These are phyloP conservation scores for Peribolospora kevripleyi DNA, from an alignment of 768 basidiomycete genomes.

Conservation along the genomic window DNA sequence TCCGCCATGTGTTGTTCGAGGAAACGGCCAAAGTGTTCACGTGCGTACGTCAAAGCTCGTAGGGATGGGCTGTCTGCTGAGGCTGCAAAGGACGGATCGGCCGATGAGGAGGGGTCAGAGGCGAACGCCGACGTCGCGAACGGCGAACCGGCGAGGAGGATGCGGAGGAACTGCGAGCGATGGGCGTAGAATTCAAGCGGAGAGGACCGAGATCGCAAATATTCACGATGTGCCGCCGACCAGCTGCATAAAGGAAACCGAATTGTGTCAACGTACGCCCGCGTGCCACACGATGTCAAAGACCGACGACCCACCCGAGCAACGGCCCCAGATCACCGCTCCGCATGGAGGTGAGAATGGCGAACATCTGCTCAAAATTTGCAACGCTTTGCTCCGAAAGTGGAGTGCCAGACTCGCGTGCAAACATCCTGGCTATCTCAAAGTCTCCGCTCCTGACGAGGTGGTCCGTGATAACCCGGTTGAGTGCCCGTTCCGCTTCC, in stretches of 20 bases:
- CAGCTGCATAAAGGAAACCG: conserved; percentile 30
- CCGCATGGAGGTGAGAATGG: conserved; percentile 8
- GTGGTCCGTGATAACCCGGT: conserved; percentile 30
- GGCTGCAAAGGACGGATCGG: too few relatives aligned
- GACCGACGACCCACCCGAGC: conserved; percentile 34
- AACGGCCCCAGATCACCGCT: conserved; percentile 30
- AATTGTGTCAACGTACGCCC: not conserved
- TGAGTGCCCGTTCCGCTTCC: conserved; percentile 4
- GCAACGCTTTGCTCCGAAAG: conserved; percentile 29
- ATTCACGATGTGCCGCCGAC: conserved; percentile 40
- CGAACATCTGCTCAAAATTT: conserved; percentile 32
- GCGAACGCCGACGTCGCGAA: not conserved
- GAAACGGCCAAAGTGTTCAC: conserved; percentile 37
- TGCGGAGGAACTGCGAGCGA: conserved; percentile 63
- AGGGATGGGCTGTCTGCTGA: conserved; percentile 19
- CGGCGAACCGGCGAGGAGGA: conserved; percentile 24
- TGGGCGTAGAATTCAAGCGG: conserved; percentile 74
- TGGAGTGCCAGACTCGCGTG: conserved; percentile 41
- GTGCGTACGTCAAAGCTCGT: conserved; percentile 52
- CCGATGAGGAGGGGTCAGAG: not conserved
- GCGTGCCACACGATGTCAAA: not conserved
- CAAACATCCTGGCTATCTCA: conserved; percentile 47
- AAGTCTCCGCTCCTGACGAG: conserved; percentile 32
- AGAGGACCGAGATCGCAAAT: conserved; percentile 44
- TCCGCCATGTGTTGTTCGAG: conserved; percentile 35